A percentile compares a stretch with the other conserved stretches of the same genome.
Evolutionary conservation across 257 asterid genomes (phyloP).

Genomic region (Solanum habrochaites): DNA sequence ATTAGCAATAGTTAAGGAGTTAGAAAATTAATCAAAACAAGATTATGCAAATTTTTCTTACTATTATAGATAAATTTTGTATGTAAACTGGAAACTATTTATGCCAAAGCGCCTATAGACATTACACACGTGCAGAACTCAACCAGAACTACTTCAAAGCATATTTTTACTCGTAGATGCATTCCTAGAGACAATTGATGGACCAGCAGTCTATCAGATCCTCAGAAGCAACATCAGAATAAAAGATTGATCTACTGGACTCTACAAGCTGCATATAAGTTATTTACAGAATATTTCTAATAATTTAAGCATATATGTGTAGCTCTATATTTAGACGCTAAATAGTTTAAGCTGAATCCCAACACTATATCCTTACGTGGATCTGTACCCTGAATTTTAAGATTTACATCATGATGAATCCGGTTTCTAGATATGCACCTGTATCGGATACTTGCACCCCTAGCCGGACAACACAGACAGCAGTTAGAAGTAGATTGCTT

Average conservation of each 20-base stretch:
- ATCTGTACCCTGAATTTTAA: not conserved
- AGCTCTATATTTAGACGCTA: not conserved
- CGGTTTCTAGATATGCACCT: not conserved
- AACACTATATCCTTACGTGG: not conserved
- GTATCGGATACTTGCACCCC: not conserved
- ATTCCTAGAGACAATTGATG: not conserved
- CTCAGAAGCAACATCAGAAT: not conserved
- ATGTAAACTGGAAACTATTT: not conserved
- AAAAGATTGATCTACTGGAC: not conserved
- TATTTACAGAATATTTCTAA: not conserved
- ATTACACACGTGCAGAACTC: not conserved
- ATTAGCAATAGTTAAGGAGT: not conserved
- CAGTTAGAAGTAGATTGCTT: not conserved
- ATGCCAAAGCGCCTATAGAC: not conserved
- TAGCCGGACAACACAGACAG: not conserved
- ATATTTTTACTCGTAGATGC: not conserved
- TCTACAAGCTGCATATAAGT: not conserved
- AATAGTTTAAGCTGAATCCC: not conserved
- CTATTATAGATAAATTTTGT: not conserved
- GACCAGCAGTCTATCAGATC: not conserved
- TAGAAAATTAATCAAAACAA: not conserved
- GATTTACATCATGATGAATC: not conserved
- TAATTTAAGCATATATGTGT: not conserved
- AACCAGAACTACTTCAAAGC: not conserved
- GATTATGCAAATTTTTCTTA: not conserved